Conservation (phyloP, 176 grass and related monocot species). For the Eremochloa ophiuroides region DNA sequence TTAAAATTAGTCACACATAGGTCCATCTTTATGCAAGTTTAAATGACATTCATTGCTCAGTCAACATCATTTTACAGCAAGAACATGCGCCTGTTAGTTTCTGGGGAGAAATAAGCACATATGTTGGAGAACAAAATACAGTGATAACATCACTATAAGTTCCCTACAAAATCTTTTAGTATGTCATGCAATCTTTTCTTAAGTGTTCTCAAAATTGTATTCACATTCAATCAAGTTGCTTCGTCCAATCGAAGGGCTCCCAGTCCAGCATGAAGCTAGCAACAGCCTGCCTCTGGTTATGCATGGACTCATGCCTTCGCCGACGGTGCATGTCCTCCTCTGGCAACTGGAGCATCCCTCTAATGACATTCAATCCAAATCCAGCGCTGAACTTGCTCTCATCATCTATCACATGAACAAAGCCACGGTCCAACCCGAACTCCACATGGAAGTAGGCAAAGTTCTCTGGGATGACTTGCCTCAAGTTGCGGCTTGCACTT, state of each 20-base stretch:
- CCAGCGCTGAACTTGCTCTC: conserved; percentile 70
- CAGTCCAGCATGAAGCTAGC: conserved; percentile 59
- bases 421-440: conserved; percentile 77
- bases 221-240: conserved; percentile 50
- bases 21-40: not conserved
- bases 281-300: conserved; percentile 66
- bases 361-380: conserved; percentile 83
- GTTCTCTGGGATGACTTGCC: conserved; percentile 73
- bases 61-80: not conserved
- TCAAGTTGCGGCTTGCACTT: conserved; percentile 58
- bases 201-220: not conserved
- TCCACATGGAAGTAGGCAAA: conserved; percentile 96
- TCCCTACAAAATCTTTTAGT: conserved; percentile 4
- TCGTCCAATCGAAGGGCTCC: conserved; percentile 91
- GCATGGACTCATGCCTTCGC: conserved; percentile 57
- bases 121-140: not conserved
- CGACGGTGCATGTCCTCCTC: conserved; percentile 88
- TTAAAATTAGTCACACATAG: not conserved
- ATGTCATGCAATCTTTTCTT: not conserved
- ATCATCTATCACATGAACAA: conserved; percentile 92
- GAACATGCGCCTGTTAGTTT: not conserved
- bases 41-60: not conserved
- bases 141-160: conserved; percentile 3
- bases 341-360: conserved; percentile 67
- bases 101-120: not conserved